Conservation (phyloP, 768 basidiomycete genomes). For the Tephrocybe sp. region DNA sequence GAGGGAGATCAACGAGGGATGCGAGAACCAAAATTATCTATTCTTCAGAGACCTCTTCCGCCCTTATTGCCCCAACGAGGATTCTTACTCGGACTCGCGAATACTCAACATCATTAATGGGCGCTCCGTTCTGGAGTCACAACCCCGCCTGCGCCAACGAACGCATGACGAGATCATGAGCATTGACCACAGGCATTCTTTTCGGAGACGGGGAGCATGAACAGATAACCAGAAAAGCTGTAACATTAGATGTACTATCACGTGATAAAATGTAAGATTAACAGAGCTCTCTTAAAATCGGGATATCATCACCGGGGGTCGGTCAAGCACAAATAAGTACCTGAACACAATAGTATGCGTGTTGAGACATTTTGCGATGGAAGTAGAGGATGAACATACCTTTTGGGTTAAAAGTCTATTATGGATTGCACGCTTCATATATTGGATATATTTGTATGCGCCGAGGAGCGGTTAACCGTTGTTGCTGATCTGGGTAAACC, state of each 20-base stretch:
- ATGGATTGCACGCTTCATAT: too few relatives aligned
- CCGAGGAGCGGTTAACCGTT: too few relatives aligned
- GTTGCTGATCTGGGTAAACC: too few relatives aligned
- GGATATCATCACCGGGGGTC: too few relatives aligned
- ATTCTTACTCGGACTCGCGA: background rate
- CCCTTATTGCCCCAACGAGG: background rate
- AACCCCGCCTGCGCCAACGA: background rate
- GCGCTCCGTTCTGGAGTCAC: too few relatives aligned
- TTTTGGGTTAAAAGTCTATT: background rate
- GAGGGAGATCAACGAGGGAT: constrained; percentile 5
- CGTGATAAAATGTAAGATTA: background rate
- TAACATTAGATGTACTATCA: background rate
- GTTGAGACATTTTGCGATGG: background rate
- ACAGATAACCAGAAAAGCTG: background rate
- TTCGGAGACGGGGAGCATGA: background rate
- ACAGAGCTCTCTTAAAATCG: too few relatives aligned
- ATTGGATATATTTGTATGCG: too few relatives aligned
- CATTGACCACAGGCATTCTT: background rate
- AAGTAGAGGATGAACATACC: background rate
- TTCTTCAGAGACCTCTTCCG: constrained; percentile 1
- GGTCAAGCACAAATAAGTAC: too few relatives aligned
- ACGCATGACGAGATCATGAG: background rate
- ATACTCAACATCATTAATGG: background rate
- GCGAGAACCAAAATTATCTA: background rate
- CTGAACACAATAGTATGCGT: too few relatives aligned